Evolutionary conservation across 2,329 filamentous ascomycete genomes (phyloP), one percentile per base, ranked within the genome.

Genomic region (Fonsecaea pedrosoi): DNA sequence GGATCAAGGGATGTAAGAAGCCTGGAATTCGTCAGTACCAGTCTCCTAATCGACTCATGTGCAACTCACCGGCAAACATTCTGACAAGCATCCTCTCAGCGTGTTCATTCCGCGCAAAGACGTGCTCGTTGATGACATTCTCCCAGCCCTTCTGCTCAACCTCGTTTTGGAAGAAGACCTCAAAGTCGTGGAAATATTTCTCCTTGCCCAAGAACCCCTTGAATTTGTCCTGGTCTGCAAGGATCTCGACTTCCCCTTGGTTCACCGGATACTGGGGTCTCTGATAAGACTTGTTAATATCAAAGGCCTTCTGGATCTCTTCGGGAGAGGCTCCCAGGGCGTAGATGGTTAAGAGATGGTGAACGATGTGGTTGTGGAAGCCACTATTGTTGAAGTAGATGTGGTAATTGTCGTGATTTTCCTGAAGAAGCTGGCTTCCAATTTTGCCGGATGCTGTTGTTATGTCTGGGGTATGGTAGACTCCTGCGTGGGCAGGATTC

Each of bases 311-410:
- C 72, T 89, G 83, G 3, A 97, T 82, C 18, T 85, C 77, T 0
- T 82, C 75, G 0, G 88, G 76, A 0, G 84, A 79, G 7, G 69
- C 92, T 0, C 90, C 89, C 1, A 95, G 87, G 38, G 90, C 90
- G 62, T 68, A 70, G 18, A 73, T 65, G 38, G 68, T 69, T 48
- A 73, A 64, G 8, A 73, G 59, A 18, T 72, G 70, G 54, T 72
- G 72, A 12, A 67, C 69, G 54, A 73, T 73, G 18, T 73, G 71
- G 60, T 72, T 92, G 74, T 97, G 94, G 69, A 90, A 96, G 0
- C 90, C 90, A 1, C 78, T 74, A 0, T 84, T 67, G 68, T 95
- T 96, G 83, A 93, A 96, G 79, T 90, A 96, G 65, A 93, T 89
- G 75, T 96, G 91, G 72, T 93, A 87, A 38, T 79, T 80, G 34